Evolutionary conservation across 257 asterid species (phyloP).

Genomic region (Rauvolfia tetraphylla): DNA sequence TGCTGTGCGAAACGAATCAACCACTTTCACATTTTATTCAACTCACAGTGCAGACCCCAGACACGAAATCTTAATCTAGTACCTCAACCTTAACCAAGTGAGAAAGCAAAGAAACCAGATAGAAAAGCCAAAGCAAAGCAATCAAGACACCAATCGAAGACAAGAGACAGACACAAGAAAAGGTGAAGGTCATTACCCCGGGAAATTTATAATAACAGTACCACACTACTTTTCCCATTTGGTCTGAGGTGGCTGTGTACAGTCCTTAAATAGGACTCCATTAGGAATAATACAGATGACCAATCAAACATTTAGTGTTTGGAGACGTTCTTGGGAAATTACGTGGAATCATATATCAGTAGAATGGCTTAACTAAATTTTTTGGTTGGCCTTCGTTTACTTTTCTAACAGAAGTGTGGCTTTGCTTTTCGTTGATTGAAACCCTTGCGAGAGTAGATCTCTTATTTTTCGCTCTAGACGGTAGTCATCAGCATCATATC

Average conservation of each 20-base stretch:
- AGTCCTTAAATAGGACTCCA: neutral
- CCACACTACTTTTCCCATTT: constrained; percentile 16
- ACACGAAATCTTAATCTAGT: constrained; percentile 6
- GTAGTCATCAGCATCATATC: constrained; percentile 7
- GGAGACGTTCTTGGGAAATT: constrained; percentile 19
- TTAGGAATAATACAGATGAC: constrained; percentile 2
- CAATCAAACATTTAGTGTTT: too few species aligned
- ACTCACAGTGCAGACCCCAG: constrained; percentile 2
- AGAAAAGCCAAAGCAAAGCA: constrained; percentile 2
- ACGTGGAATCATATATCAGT: constrained; percentile 2
- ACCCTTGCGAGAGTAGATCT: neutral
- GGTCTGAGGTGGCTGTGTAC: neutral
- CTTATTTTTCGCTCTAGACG: neutral
- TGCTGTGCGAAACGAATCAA: constrained; percentile 6
- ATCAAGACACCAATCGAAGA: constrained; percentile 8
- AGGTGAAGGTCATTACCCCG: constrained; percentile 10
- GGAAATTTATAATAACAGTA: neutral
- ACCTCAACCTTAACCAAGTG: constrained; percentile 11
- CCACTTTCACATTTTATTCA: constrained; percentile 14
- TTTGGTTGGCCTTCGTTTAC: constrained; percentile 11
- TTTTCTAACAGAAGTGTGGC: neutral
- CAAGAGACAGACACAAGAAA: constrained; percentile 14
- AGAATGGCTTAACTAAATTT: constrained; percentile 15
- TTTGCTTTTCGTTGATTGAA: constrained; percentile 4
- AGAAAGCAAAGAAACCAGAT: neutral